Conservation (phyloP, 768 basidiomycete species). For the Suillus brevipes region DNA sequence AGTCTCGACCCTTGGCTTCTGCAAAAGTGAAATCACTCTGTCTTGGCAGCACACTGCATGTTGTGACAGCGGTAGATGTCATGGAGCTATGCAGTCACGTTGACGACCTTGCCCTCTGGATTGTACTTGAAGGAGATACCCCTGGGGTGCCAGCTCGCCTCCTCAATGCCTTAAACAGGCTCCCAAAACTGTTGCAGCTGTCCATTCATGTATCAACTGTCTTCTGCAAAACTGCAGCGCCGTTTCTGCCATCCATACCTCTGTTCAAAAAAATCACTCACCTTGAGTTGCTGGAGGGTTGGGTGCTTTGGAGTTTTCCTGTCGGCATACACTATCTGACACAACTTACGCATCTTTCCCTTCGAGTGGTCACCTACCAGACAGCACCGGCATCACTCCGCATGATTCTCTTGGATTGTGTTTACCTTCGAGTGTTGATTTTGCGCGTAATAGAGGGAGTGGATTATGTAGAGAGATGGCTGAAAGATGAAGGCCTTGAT, state of each 20-base stretch:
- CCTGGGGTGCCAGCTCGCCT: background rate
- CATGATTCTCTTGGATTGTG: background rate
- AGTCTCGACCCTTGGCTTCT: background rate
- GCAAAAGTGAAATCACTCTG: background rate
- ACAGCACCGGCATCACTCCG: background rate
- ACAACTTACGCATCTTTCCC: background rate
- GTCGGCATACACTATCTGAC: background rate
- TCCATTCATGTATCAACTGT: background rate
- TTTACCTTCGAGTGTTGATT: background rate
- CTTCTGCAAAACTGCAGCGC: background rate
- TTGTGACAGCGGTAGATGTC: background rate
- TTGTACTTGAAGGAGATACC: background rate
- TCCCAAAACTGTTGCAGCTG: background rate
- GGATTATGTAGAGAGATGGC: background rate
- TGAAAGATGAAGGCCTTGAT: background rate
- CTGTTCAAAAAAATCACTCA: background rate
- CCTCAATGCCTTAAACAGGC: background rate
- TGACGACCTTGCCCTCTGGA: background rate
- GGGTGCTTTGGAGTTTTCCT: constrained; percentile 3
- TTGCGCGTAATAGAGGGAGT: background rate
- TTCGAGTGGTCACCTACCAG: background rate
- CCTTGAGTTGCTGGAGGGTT: background rate
- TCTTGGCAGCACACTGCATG: background rate
- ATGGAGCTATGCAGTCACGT: background rate
- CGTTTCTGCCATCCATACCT: background rate